Evolutionary conservation across 164 flowering plant species (phyloP).

Genomic region (Tinospora cordifolia): DNA sequence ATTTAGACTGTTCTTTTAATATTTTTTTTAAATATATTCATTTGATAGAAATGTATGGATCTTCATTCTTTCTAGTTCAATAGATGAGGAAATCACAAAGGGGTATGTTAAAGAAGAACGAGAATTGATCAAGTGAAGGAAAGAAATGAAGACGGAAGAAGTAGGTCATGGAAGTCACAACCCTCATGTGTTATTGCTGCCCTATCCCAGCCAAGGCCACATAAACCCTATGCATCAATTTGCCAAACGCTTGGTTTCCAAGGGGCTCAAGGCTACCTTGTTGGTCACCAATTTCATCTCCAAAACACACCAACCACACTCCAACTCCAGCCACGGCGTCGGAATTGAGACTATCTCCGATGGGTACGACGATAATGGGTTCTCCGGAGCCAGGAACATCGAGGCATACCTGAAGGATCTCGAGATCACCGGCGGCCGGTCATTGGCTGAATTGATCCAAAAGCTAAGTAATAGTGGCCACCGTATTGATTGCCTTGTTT

Average conservation of each 20-base stretch:
- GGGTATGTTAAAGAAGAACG: no score
- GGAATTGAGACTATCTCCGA: constrained; percentile 13
- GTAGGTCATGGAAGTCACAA: not conserved
- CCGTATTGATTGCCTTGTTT: constrained; percentile 6
- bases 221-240: not conserved
- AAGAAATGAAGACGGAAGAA: no score
- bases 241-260: not conserved
- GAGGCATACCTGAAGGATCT: constrained; percentile 5
- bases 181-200: not conserved
- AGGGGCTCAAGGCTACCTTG: not conserved
- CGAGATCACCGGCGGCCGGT: not conserved
- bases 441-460: constrained; percentile 9
- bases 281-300: not conserved
- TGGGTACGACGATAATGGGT: constrained; percentile 17
- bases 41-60: no score
- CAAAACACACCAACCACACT: not conserved
- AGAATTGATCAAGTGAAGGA: no score
- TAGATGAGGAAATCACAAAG: no score
- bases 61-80: no score
- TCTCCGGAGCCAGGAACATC: not conserved
- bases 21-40: no score
- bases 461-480: not conserved
- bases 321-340: not conserved
- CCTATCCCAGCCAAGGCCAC: not conserved
- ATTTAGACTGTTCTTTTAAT: no score